A percentile compares a stretch with the other conserved stretches of the same genome.
These are phyloP conservation scores for Lactarius trivialis DNA, from an alignment of 768 basidiomycete genomes.

Conservation along the genomic window DNA sequence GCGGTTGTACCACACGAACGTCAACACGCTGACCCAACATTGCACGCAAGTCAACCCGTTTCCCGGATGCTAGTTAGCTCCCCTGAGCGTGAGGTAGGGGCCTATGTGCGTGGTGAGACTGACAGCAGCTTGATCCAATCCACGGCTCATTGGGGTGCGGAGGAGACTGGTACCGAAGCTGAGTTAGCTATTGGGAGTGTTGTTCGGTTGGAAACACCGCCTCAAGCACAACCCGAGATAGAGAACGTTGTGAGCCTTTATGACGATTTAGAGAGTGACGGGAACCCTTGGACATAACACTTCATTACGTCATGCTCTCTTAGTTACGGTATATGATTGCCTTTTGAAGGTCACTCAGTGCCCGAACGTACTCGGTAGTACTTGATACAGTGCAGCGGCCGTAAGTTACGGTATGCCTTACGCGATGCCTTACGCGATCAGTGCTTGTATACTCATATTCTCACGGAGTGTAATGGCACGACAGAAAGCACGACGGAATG, in stretches of 20 bases:
- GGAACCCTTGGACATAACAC: conserved; percentile 53
- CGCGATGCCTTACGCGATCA: no score
- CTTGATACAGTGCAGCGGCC: no score
- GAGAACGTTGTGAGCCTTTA: conserved; percentile 28
- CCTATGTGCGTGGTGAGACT: conserved; percentile 28
- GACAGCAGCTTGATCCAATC: not conserved
- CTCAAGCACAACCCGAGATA: conserved; percentile 35
- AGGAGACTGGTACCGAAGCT: not conserved
- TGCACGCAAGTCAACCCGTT: conserved; percentile 40
- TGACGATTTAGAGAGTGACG: conserved; percentile 34
- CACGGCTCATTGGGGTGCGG: not conserved
- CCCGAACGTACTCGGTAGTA: no score
- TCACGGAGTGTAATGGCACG: no score
- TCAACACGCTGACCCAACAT: conserved; percentile 55
- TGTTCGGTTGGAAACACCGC: conserved; percentile 37
- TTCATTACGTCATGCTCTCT: not conserved
- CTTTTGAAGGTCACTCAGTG: not conserved
- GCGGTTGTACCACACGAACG: conserved; percentile 48
- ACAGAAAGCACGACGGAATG: not conserved
- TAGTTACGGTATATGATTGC: not conserved
- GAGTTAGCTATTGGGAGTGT: conserved; percentile 24
- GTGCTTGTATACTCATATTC: not conserved
- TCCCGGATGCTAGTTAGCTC: conserved; percentile 50
- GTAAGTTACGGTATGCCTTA: no score
- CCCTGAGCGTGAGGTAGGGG: conserved; percentile 36